Evolutionary conservation across 106 monocot genomes (phyloP).

Genomic region (Acanthochlamys bracteata): DNA sequence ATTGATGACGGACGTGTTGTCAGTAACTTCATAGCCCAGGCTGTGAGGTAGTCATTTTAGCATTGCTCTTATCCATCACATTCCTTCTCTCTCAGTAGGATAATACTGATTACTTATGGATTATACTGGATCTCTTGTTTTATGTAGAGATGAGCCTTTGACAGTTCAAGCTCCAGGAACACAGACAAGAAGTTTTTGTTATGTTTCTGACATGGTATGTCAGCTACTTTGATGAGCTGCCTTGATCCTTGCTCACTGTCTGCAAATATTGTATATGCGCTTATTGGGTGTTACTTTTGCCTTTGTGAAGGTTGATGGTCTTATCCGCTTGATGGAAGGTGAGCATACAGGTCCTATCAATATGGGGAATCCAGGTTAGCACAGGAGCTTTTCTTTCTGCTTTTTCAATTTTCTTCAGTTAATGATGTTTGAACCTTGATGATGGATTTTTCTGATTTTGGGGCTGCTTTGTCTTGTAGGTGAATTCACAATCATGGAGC

Average conservation of each 20-base stretch:
- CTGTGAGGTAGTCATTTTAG: conserved; percentile 46
- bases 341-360: conserved; percentile 90
- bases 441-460: background rate
- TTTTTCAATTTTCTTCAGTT: background rate
- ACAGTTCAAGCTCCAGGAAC: conserved; percentile 94
- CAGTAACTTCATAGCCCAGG: conserved; percentile 98
- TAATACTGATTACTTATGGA: background rate
- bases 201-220: conserved; percentile 90
- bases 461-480: conserved; percentile 26
- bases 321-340: conserved; percentile 88
- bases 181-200: conserved; percentile 97
- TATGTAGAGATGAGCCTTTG: conserved; percentile 60
- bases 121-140: background rate
- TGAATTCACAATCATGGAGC: conserved; percentile 97
- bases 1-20: conserved; percentile 99
- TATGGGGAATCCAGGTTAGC: conserved; percentile 81
- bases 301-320: conserved; percentile 45
- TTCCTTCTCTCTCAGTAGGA: background rate
- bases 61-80: background rate
- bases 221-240: background rate
- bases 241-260: background rate
- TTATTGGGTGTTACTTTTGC: background rate
- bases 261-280: background rate
- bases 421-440: background rate
- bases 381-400: background rate